These are phyloP conservation scores for Colletotrichum sp. DNA, from an alignment of 2,329 filamentous ascomycete species.

Conservation along the genomic window DNA sequence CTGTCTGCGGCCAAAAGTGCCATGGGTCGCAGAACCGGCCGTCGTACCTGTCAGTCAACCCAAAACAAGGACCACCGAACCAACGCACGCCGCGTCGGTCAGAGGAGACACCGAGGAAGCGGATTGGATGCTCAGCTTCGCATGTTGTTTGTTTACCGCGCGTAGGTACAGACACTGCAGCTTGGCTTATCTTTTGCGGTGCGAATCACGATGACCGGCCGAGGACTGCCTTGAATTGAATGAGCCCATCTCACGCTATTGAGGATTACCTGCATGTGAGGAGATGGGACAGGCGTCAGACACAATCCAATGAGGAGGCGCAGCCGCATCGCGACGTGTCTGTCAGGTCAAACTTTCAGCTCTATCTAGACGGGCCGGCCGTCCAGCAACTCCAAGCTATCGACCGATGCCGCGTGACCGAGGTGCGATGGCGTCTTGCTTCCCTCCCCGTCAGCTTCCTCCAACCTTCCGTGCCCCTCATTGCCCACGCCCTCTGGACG, in stretches of 20 bases:
- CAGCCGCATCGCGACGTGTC: not conserved
- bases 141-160: conserved; percentile 16
- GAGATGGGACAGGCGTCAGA: not conserved
- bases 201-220: not conserved
- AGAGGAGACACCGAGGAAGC: not conserved
- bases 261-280: conserved; percentile 16
- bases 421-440: conserved; percentile 13
- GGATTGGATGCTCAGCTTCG: conserved; percentile 1
- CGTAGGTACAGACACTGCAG: not conserved
- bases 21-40: conserved; percentile 8
- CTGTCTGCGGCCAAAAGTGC: not conserved
- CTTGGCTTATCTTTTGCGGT: conserved; percentile 3
- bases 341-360: conserved; percentile 5
- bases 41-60: not conserved
- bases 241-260: conserved; percentile 6
- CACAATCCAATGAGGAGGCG: conserved; percentile 14
- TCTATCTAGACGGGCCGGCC: not conserved
- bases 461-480: conserved; percentile 6
- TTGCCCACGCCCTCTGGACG: not conserved
- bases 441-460: not conserved
- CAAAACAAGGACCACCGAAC: not conserved
- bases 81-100: conserved; percentile 2
- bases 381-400: not conserved
- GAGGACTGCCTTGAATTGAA: not conserved
- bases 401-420: conserved; percentile 5